Evolutionary conservation across 139 green algal genomes (phyloP).

Genomic region (Gonium pectorale): DNA sequence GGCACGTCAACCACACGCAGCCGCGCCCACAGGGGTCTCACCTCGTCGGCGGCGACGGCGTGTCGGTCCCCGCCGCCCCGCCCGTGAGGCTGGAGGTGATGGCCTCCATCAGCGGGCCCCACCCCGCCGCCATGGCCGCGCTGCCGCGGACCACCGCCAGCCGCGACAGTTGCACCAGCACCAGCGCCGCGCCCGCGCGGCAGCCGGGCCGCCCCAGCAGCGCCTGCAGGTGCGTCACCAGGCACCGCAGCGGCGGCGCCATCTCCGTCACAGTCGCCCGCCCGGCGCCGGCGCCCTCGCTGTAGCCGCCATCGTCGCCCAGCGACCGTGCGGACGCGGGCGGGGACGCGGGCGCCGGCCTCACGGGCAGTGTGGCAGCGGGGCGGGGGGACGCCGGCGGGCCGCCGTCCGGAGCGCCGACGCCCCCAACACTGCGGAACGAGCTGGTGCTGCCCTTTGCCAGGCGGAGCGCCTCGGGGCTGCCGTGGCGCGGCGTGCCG

Average conservation of each 20-base stretch:
- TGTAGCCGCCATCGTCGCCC: too few relatives aligned
- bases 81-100: slow-evolving; percentile 16
- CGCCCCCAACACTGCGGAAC: too few relatives aligned
- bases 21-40: not conserved
- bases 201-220: slow-evolving; percentile 8
- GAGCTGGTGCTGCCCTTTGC: too few relatives aligned
- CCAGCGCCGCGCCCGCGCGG: slow-evolving; percentile 16
- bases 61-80: not conserved
- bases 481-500: too few relatives aligned
- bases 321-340: too few relatives aligned
- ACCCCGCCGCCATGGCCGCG: not conserved
- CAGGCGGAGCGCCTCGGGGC: too few relatives aligned
- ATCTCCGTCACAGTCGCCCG: too few relatives aligned
- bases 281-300: too few relatives aligned
- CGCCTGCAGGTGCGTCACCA: slow-evolving; percentile 32
- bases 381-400: too few relatives aligned
- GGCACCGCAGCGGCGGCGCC: slow-evolving; percentile 20
- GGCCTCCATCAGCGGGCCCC: not conserved
- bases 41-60: not conserved
- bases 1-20: not conserved
- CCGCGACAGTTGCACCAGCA: slow-evolving; percentile 37
- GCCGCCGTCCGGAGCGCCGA: too few relatives aligned
- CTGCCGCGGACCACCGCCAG: slow-evolving; percentile 10
- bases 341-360: too few relatives aligned
- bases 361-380: too few relatives aligned